Evolutionary conservation across 108 stramenopile genomes (phyloP), one percentile per base, ranked within the genome.

Genomic region (Conticribra weissflogii): DNA sequence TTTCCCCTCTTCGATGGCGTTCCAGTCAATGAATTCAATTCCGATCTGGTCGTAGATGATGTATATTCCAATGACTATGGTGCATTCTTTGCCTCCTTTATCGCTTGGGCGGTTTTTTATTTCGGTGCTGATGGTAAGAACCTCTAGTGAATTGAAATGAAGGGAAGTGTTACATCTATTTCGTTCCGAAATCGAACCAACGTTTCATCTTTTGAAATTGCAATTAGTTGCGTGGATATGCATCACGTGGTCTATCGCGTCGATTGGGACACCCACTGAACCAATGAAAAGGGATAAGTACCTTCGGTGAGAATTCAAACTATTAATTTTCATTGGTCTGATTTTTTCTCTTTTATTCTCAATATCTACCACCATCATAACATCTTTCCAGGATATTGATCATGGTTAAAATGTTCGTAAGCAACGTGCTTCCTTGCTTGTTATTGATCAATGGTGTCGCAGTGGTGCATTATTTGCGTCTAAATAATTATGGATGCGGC

Each of bases 401-500:
- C 41, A 46, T 45, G 14, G 16, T 54, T 18, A 68, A 68, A 30
- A 18, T 68, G 1, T 68, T 68, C 30, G 41, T 46, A 2, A 46
- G 23, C 29, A 57, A 45, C 23, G 7, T 68, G 17, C 18, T 57
- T 21, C 67, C 67, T 2, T 15, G 36, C 5, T 3, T 46, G 3
- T 29, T 68, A 2, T 22, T 68, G 12, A 22, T 33, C 14, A 3
- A 24, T 3, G 67, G 67, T 29, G 57, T 57, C 7, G 3, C 30
- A 2, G 22, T 8, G 3, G 31, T 68, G 4, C 8, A 31, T 17
- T 25, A 48, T 32, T 9, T 16, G 1, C 32, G 68, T 0, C 33
- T 33, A 36, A 24, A 69, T 49, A 58, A 69, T 19, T 69, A 51
- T 34, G 58, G 49, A 2, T 69, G 68, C 27, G 57, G 57, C 21